phyloP scores from a whole-genome alignment of 768 basidiomycete genomes.

The Gyrodon lividus region DNA sequence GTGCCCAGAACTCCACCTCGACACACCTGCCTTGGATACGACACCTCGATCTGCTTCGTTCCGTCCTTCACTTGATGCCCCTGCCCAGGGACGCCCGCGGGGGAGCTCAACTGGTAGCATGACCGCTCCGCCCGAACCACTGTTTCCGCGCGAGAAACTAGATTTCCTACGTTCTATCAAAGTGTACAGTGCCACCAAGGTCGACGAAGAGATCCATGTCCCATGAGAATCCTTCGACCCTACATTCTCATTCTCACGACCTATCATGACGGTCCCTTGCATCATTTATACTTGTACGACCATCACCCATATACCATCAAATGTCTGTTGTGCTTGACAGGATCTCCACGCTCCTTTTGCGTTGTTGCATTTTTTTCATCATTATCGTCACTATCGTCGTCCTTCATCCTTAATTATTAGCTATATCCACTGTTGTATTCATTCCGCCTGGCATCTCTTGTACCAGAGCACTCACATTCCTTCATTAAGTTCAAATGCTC shows the following conservation, averaged over 20 bases:
- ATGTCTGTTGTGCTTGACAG: slow-evolving; percentile 11
- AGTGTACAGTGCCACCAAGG: slow-evolving; percentile 52
- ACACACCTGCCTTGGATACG: slow-evolving; percentile 15
- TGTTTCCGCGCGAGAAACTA: slow-evolving; percentile 38
- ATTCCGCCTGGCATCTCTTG: neutral
- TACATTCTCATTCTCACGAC: neutral
- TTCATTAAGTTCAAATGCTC: slow-evolving; percentile 1
- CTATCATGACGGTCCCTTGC: neutral
- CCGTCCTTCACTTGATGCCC: slow-evolving; percentile 18
- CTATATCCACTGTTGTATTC: slow-evolving; percentile 16
- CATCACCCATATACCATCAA: slow-evolving; percentile 1
- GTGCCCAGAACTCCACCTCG: slow-evolving; percentile 33
- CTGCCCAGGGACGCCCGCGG: slow-evolving; percentile 11
- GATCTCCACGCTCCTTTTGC: slow-evolving; percentile 17
- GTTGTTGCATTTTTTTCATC: slow-evolving; percentile 2
- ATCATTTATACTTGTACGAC: neutral
- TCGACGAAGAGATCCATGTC: slow-evolving; percentile 27
- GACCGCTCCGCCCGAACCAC: slow-evolving; percentile 19
- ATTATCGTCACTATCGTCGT: slow-evolving; percentile 1
- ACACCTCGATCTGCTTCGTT: slow-evolving; percentile 23
- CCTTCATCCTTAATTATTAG: neutral
- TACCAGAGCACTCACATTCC: slow-evolving; percentile 6
- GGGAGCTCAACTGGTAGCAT: slow-evolving; percentile 10
- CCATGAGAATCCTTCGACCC: slow-evolving; percentile 11
- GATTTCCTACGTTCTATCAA: slow-evolving; percentile 52